A percentile compares a stretch with the other conserved stretches of the same genome.
phyloP scores from a whole-genome alignment of 257 asterid genomes.

The Ajuga chamaepitys region DNA sequence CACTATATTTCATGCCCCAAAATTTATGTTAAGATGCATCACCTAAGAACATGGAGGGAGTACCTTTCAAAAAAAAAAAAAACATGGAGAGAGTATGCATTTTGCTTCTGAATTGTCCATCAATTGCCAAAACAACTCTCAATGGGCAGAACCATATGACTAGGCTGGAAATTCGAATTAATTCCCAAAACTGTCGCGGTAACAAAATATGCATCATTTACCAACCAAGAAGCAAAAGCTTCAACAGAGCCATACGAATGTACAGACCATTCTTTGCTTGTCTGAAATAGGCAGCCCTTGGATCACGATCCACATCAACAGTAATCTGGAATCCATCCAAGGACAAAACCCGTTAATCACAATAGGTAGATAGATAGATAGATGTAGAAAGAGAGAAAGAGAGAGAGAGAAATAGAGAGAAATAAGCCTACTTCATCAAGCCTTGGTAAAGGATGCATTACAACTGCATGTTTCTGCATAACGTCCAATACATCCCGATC shows the following conservation, averaged over 20 bases:
- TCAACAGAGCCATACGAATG: conserved; percentile 80
- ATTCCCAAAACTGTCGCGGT: neutral
- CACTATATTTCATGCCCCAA: neutral
- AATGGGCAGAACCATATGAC: neutral
- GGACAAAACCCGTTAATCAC: neutral
- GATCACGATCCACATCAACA: conserved; percentile 69
- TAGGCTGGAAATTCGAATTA: neutral
- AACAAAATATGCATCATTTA: too few species aligned
- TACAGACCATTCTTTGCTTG: conserved; percentile 85
- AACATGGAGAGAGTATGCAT: neutral
- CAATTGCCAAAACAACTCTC: neutral
- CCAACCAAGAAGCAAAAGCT: conserved; percentile 88
- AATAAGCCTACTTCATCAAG: conserved; percentile 67
- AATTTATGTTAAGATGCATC: neutral
- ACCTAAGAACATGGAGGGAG: neutral
- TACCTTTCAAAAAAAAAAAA: too few species aligned
- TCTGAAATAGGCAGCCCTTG: conserved; percentile 79
- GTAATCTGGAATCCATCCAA: conserved; percentile 41
- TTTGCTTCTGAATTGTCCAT: neutral
- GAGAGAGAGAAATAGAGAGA: neutral
- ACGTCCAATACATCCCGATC: conserved; percentile 41
- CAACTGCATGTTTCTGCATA: conserved; percentile 88
- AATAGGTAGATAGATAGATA: neutral
- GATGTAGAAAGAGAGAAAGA: neutral
- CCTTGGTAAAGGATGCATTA: conserved; percentile 95